Evolutionary conservation across 768 basidiomycete species (phyloP), one percentile per base, ranked within the genome.

Genomic region (Glaciozyma antarctica): DNA sequence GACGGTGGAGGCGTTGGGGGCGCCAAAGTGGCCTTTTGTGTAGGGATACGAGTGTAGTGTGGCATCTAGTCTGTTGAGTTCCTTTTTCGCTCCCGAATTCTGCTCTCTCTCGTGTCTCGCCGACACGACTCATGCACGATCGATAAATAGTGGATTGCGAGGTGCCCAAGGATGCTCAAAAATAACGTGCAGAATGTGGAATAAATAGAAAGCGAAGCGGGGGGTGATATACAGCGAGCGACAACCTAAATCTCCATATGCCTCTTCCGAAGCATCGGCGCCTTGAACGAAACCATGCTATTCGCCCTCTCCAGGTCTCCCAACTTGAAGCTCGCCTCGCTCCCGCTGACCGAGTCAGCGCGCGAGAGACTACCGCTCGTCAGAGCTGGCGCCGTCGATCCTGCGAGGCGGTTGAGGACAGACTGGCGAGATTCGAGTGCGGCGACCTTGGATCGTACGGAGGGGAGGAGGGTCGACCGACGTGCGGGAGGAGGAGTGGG

Each of bases 401-500:
- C 72, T 24, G 73, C 70, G 64, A 77, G 73, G 52, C 72, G 73
- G 1, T 70, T 38, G 21, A 77, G 64, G 2, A 75, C 73, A 52
- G 74, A 70, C 30, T 77, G 70, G 10, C 76, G 66, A 30, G 72
- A 68, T 56, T 77, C 74, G 56, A 77, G 68, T 30, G 76, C 75
- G 26, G 67, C 69, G 45, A 76, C 72, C 67, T 75, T 75, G 61
- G 51, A 71, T 52, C 68, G 65, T 44, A 77, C 74, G 2, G 69
- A 70, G 24, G 75, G 73, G 16, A 75, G 67, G 12, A 76, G 68
- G 28, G 73, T 32, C 22, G 63, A 22, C n/a, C 49, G 41, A 47
- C 30, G 44, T 19, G 10, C 58, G 34, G 61, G 44, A 22, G 45
- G 60, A 22, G 60, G 22, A 17, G 59, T 13, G 22, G 43, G 32